These are phyloP conservation scores for Tetrahymena malaccensis DNA, from an alignment of 73 alveolate genomes.

Conservation along the genomic window DNA sequence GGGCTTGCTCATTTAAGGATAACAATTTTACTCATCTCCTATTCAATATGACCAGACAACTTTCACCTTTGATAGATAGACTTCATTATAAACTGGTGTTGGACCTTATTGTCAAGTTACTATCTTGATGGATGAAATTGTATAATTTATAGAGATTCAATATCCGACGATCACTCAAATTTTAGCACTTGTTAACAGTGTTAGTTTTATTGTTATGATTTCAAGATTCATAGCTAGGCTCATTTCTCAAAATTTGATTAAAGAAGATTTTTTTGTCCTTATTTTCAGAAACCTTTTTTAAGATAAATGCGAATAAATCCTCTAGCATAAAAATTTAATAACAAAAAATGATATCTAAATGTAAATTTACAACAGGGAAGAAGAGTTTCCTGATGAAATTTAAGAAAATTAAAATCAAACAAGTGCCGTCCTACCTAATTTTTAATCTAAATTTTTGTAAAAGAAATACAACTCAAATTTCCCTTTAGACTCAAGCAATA, in stretches of 20 bases:
- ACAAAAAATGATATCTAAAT: not conserved
- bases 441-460: not conserved
- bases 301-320: not conserved
- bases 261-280: not conserved
- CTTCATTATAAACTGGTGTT: not conserved
- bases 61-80: not conserved
- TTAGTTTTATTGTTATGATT: not conserved
- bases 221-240: not conserved
- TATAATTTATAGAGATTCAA: too few species aligned
- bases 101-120: not conserved
- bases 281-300: not conserved
- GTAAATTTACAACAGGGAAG: too few species aligned
- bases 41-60: not conserved
- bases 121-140: not conserved
- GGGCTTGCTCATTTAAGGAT: not conserved
- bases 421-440: not conserved
- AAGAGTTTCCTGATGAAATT: not conserved
- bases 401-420: not conserved
- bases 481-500: too few species aligned
- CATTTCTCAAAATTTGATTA: not conserved
- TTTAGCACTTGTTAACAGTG: not conserved
- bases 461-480: not conserved
- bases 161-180: not conserved
- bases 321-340: too few species aligned
- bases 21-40: not conserved